Percentiles rank a stretch among this genome's conserved stretches.
phyloP scores from a whole-genome alignment of 441 rosid genomes.

The Eruca vesicaria region DNA sequence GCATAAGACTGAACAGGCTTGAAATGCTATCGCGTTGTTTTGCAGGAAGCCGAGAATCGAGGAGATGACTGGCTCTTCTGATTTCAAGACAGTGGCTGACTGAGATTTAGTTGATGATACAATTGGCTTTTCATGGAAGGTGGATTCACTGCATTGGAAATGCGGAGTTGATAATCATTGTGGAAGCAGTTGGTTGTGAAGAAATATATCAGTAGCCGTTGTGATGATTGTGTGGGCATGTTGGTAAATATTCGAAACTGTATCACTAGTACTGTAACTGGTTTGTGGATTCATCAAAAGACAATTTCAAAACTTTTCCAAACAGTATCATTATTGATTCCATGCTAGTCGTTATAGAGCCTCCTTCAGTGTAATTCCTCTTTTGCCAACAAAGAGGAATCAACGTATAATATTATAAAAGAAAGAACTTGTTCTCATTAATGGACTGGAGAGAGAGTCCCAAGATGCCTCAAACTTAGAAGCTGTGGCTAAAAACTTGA shows the following conservation, averaged over 20 bases:
- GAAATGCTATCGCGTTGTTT: not conserved
- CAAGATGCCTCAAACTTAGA: slow-evolving; percentile 71
- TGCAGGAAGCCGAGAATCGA: slow-evolving; percentile 25
- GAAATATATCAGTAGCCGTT: slow-evolving; percentile 19
- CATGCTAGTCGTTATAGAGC: not conserved
- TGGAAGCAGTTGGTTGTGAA: slow-evolving; percentile 15
- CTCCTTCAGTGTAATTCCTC: not conserved
- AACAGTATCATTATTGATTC: not conserved
- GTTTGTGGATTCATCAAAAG: slow-evolving; percentile 12
- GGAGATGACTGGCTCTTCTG: slow-evolving; percentile 14
- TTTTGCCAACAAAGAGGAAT: not conserved
- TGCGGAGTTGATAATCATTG: not conserved
- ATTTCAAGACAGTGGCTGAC: slow-evolving; percentile 14
- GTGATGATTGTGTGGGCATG: slow-evolving; percentile 32
- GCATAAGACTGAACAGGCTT: not conserved
- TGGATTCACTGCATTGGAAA: slow-evolving; percentile 19
- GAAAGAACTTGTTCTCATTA: slow-evolving; percentile 48
- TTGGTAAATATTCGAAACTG: slow-evolving; percentile 28
- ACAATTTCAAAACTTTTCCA: slow-evolving; percentile 7
- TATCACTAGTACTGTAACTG: slow-evolving; percentile 23
- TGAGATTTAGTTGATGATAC: slow-evolving; percentile 8
- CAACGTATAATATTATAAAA: not conserved
- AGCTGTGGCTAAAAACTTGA: slow-evolving; percentile 49
- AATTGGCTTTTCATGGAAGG: slow-evolving; percentile 16
- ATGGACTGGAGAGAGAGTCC: too few relatives aligned